Percentiles rank a stretch among this genome's conserved stretches.
phyloP scores from a whole-genome alignment of 2,329 filamentous ascomycete genomes.

The Ophiocordyceps camponoti-leonardi region DNA sequence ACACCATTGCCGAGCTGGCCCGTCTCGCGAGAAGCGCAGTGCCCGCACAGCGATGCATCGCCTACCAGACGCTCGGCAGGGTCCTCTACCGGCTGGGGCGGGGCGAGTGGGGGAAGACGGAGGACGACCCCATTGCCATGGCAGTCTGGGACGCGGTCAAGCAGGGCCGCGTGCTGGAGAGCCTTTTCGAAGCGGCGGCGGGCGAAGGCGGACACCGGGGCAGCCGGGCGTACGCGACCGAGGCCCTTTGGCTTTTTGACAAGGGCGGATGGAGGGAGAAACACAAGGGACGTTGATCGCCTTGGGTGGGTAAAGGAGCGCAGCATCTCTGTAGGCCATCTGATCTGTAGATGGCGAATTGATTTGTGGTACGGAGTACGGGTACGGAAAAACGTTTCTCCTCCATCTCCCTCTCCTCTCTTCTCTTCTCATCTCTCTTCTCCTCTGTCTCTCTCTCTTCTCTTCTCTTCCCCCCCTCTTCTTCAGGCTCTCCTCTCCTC shows the following conservation, averaged over 20 bases:
- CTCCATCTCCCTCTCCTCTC: not conserved
- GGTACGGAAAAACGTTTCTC: slow-evolving; percentile 8
- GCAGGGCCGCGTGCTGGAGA: slow-evolving; percentile 59
- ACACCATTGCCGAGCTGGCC: slow-evolving; percentile 77
- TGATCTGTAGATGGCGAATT: too few relatives aligned
- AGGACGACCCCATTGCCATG: slow-evolving; percentile 44
- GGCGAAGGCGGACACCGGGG: slow-evolving; percentile 56
- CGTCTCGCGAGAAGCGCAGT: slow-evolving; percentile 66
- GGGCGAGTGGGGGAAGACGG: slow-evolving; percentile 46
- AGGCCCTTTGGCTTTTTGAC: slow-evolving; percentile 73
- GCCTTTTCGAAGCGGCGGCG: slow-evolving; percentile 59
- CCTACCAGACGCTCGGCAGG: slow-evolving; percentile 78
- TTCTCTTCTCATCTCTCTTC: slow-evolving; percentile 8
- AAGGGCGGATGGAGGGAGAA: slow-evolving; percentile 54
- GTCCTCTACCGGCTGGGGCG: slow-evolving; percentile 69
- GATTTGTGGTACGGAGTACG: too few relatives aligned
- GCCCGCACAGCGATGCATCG: slow-evolving; percentile 74
- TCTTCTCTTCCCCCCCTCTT: slow-evolving; percentile 2
- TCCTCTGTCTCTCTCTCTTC: slow-evolving; percentile 9
- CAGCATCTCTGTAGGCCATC: too few relatives aligned
- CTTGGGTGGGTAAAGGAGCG: too few relatives aligned
- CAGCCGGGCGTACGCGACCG: slow-evolving; percentile 67
- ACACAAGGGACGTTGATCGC: slow-evolving; percentile 31
- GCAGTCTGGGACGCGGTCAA: slow-evolving; percentile 74
- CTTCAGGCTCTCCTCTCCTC: slow-evolving; percentile 7